phyloP scores from a whole-genome alignment of 371 early-diverging fungal genomes.

The Mortierella polycephala region DNA sequence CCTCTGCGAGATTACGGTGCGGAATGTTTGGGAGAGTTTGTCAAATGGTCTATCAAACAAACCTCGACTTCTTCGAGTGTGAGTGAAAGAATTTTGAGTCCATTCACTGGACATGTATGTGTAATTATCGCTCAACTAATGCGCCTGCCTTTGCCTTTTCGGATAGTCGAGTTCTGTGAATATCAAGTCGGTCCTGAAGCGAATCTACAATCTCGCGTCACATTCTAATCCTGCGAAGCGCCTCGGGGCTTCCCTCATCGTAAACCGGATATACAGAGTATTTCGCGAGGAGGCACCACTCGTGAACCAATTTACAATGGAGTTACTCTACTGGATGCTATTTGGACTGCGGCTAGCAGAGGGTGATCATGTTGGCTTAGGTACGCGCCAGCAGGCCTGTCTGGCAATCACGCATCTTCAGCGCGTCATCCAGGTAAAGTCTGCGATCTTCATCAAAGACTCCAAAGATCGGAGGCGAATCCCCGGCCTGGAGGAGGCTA shows the following conservation, averaged over 20 bases:
- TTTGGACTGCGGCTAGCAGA: conserved; percentile 71
- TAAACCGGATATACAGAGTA: conserved; percentile 76
- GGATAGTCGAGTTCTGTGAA: conserved; percentile 63
- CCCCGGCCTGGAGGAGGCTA: conserved; percentile 57
- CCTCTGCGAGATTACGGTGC: conserved; percentile 80
- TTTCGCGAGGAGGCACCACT: conserved; percentile 72
- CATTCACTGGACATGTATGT: neutral
- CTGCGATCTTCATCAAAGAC: conserved; percentile 58
- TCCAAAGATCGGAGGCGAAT: conserved; percentile 59
- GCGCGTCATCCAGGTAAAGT: conserved; percentile 67
- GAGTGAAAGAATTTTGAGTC: neutral
- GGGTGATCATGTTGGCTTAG: conserved; percentile 71
- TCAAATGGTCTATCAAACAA: conserved; percentile 82
- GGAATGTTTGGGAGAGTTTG: conserved; percentile 79
- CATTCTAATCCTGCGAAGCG: conserved; percentile 74
- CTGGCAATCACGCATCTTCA: conserved; percentile 69
- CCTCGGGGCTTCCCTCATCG: conserved; percentile 75
- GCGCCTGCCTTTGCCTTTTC: neutral
- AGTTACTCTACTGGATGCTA: conserved; percentile 76
- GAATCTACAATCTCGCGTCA: conserved; percentile 70
- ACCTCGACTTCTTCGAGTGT: conserved; percentile 59
- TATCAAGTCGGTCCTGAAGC: conserved; percentile 73
- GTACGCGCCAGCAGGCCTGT: conserved; percentile 66
- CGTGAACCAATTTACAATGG: conserved; percentile 74
- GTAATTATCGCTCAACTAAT: neutral